Base-by-base conservation (phyloP, 2,329 filamentous ascomycete genomes). In the Ascochyta fabae region DNA sequence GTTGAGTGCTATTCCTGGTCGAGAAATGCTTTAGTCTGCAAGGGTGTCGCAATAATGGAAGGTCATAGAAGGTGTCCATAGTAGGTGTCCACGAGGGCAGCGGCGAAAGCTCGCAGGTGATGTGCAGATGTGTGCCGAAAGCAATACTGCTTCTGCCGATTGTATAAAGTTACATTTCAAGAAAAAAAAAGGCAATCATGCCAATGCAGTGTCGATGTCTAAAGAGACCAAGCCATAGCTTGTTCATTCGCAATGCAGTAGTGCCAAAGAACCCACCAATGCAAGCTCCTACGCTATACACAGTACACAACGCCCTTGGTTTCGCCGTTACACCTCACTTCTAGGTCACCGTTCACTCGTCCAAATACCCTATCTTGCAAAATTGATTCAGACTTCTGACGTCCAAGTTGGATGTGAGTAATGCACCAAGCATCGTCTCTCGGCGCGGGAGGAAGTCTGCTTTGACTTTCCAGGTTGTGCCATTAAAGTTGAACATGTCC, bases 381-480 rank as follows among this genome's bases (percentile, higher is more conserved):
- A 74, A 67, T 62, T 80, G 69, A 46, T 76, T 76, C 61, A 82
- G 60, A 50, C 76, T 77, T 48, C 73, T 71, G 42, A 75, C 73
- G 59, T 82, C 80, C 39, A 78, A 70, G 36, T 74, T 73, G 10
- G 74, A 72, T 53, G 76, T 77, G 61, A 80, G 71, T n/a, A 81
- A 64, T 22, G 79, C 79, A 16, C 79, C 78, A 2, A 81, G 72
- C 36, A 82, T 67, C 49, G 79, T 69, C 68, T 79, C 66, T 61
- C 77, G 76, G 56, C 77, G 76, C 6, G 80, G 80, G 36, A 80
- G 68, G 39, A 79, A 75, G 29, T 80, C 78, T 15, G 69, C 69
- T 43, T 69, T 74, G 33, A 75, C 71, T 45, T 61, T 73, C 72
- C 69, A 74, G 5, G 58, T 62, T 31, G 57, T 71, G 16, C 68